Base-by-base conservation (phyloP, 2,329 filamentous ascomycete genomes). In the Torrubiellomyces zombiae region DNA sequence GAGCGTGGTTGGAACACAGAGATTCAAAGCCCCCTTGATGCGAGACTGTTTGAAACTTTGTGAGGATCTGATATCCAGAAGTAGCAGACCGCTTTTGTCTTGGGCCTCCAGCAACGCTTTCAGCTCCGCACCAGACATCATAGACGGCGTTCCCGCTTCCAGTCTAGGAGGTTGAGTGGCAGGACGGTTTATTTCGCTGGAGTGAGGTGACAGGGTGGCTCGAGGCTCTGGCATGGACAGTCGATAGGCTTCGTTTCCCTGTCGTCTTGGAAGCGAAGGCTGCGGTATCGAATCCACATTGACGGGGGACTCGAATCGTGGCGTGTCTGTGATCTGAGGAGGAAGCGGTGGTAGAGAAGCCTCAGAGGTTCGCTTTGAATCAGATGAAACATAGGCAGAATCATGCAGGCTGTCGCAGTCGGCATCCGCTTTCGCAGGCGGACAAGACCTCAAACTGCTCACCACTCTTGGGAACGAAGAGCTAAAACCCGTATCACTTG, bases 1-100 rank as follows among this genome's bases (percentile, higher is more conserved):
- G 9, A 98, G 56, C 0, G 86, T 95, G 0, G 89, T 95, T 0
- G 89, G 89, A 32, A 95, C 92, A 44, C 89, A 95, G 5, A 98
- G 58, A 44, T 91, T 95, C 16, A 98, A 54, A 1, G 86, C 81
- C n/a, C 75, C 75, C 24, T 62, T 56, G 27, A 95, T 78, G 16
- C 79, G 71, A 13, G 78, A 74, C 22, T 68, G 62, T 1, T 73
- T 66, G 43, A 77, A 94, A 36, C 86, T 81, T 12, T 83, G 82
- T 15, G 75, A 80, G 0, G 91, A 83, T 19, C 89, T 71, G 13
- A 95, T 66, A 45, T 98, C 89, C 4, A 98, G 56, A 2, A 95
- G 45, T 16, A 98, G 55, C 1, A 80, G 36, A 1, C 58, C 53
- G 6, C 50, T 40, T 7, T 50, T 39, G 3, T 42, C 37, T 3